Conservation (phyloP, 2,329 filamentous ascomycete genomes). For the Madurella mycetomatis region DNA sequence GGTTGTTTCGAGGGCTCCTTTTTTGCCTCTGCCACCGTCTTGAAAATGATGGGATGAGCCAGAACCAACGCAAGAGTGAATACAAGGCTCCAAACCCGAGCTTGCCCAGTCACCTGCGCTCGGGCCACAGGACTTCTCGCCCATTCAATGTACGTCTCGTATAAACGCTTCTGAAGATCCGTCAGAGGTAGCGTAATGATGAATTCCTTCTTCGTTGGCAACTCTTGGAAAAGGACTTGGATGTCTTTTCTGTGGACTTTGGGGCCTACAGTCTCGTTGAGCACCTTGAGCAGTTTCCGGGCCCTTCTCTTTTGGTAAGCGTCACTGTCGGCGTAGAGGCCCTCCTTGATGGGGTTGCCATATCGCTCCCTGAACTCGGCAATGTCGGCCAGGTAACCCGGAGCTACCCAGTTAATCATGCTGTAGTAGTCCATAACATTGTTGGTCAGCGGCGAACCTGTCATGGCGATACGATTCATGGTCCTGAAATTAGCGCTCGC, state of each 20-base stretch:
- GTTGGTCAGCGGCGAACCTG: slow-evolving; percentile 82
- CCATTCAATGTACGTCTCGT: slow-evolving; percentile 44
- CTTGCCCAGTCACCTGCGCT: slow-evolving; percentile 9
- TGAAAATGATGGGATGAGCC: slow-evolving; percentile 49
- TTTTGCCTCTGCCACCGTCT: slow-evolving; percentile 25
- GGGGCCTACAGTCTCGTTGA: slow-evolving; percentile 68
- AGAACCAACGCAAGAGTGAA: slow-evolving; percentile 45
- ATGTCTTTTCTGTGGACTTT: slow-evolving; percentile 76
- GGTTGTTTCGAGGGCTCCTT: slow-evolving; percentile 20
- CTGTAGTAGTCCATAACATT: slow-evolving; percentile 77
- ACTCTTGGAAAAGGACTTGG: slow-evolving; percentile 54
- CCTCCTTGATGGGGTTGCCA: slow-evolving; percentile 66
- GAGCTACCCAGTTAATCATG: slow-evolving; percentile 86
- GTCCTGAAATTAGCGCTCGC: slow-evolving; percentile 60
- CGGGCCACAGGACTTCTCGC: slow-evolving; percentile 3
- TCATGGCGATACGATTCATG: slow-evolving; percentile 72
- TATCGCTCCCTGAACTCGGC: slow-evolving; percentile 68
- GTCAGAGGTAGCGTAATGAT: slow-evolving; percentile 71
- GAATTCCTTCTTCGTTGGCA: slow-evolving; percentile 77
- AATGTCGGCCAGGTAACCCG: slow-evolving; percentile 66
- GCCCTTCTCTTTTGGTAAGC: slow-evolving; percentile 51
- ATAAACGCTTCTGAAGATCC: slow-evolving; percentile 57
- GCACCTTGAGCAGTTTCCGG: slow-evolving; percentile 61
- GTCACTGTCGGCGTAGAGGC: slow-evolving; percentile 63
- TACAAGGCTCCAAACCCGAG: slow-evolving; percentile 36